These are phyloP conservation scores for Fusarium camptoceras DNA, from an alignment of 2,329 filamentous ascomycete species.

Conservation along the genomic window DNA sequence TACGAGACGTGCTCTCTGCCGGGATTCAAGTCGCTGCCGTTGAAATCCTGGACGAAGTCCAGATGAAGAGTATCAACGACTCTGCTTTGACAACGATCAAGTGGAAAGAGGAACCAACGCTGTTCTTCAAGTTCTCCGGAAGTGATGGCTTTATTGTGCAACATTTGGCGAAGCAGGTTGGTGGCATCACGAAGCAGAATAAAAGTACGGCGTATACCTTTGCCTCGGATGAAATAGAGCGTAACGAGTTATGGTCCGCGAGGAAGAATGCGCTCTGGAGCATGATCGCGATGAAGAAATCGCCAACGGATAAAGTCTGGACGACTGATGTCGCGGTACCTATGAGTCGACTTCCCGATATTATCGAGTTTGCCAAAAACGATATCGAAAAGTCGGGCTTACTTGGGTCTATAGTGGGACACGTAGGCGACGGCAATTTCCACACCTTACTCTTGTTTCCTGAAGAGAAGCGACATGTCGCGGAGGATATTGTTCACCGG, in stretches of 20 bases:
- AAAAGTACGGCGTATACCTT: slow-evolving; percentile 72
- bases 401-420: slow-evolving; percentile 87
- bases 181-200: slow-evolving; percentile 70
- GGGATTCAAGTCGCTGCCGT: slow-evolving; percentile 80
- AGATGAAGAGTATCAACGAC: slow-evolving; percentile 85
- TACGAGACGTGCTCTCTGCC: slow-evolving; percentile 77
- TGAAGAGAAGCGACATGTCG: background rate
- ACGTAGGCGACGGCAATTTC: slow-evolving; percentile 95
- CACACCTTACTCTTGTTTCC: slow-evolving; percentile 60
- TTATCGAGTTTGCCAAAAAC: slow-evolving; percentile 85
- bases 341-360: slow-evolving; percentile 77
- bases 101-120: slow-evolving; percentile 80
- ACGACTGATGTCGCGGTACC: slow-evolving; percentile 88
- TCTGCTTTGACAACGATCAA: slow-evolving; percentile 74
- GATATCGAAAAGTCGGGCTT: slow-evolving; percentile 87
- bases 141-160: slow-evolving; percentile 80
- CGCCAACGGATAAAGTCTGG: slow-evolving; percentile 52
- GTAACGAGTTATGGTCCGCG: slow-evolving; percentile 81
- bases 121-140: slow-evolving; percentile 89
- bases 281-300: slow-evolving; percentile 75
- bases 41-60: slow-evolving; percentile 89
- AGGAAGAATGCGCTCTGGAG: slow-evolving; percentile 85
- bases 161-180: slow-evolving; percentile 79
- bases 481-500: slow-evolving; percentile 59
- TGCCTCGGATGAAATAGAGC: slow-evolving; percentile 75